Percentiles rank a stretch among this genome's conserved stretches.
These are phyloP conservation scores for Apophysomyces elegans DNA, from an alignment of 371 early-diverging fungal species.

Conservation along the genomic window DNA sequence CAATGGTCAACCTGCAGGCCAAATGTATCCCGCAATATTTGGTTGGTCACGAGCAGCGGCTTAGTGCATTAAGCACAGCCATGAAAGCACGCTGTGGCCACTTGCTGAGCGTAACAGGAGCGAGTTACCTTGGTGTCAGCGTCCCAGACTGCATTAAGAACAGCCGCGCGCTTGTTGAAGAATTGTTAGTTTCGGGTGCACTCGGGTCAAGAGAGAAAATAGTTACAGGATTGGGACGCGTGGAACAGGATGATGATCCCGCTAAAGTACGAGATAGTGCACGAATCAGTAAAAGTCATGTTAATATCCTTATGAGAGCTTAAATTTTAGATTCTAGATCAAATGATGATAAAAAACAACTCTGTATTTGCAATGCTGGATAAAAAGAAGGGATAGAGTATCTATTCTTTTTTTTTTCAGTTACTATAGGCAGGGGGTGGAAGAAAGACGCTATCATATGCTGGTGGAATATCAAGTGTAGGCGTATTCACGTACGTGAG, in stretches of 20 bases:
- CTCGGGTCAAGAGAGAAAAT: conserved; percentile 40
- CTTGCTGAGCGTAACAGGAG: conserved; percentile 75
- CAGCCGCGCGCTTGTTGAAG: conserved; percentile 69
- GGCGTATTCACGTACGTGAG: neutral
- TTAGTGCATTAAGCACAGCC: conserved; percentile 64
- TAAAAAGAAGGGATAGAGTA: neutral
- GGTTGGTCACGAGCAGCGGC: conserved; percentile 77
- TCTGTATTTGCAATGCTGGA: neutral
- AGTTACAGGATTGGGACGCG: conserved; percentile 59
- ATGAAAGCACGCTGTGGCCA: conserved; percentile 48
- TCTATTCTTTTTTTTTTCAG: neutral
- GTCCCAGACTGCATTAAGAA: conserved; percentile 87
- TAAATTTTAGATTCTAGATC: conserved; percentile 13
- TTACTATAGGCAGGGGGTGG: neutral
- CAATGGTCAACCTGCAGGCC: conserved; percentile 60
- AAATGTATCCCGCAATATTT: conserved; percentile 92
- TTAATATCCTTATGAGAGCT: conserved; percentile 41
- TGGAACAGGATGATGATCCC: conserved; percentile 19
- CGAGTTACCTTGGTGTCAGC: conserved; percentile 84
- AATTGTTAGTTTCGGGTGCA: conserved; percentile 45
- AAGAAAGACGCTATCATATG: conserved; percentile 2
- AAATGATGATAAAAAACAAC: conserved; percentile 1
- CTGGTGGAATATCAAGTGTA: neutral
- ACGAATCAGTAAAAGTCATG: conserved; percentile 42
- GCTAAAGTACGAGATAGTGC: conserved; percentile 35